A percentile compares a stretch with the other conserved stretches of the same genome.
These are phyloP conservation scores for Mycena chlorophos DNA, from an alignment of 768 basidiomycete species.

Conservation along the genomic window DNA sequence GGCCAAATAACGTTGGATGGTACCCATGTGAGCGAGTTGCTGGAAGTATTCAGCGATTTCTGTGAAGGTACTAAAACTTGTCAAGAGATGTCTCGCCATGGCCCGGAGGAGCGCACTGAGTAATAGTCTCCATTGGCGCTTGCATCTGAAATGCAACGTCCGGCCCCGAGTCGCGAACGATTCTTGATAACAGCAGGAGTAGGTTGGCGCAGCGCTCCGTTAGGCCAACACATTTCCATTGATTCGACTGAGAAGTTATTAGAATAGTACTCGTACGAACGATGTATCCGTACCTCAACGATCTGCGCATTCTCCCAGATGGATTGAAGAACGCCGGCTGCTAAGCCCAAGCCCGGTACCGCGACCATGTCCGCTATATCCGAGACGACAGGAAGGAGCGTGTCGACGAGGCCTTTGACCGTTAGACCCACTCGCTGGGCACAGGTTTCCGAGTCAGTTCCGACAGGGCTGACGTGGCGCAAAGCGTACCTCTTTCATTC, in stretches of 20 bases:
- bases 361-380: slow-evolving; percentile 2
- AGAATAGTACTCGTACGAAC: neutral
- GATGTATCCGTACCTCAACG: slow-evolving; percentile 5
- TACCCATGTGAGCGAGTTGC: neutral
- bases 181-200: slow-evolving; percentile 61
- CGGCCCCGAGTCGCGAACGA: slow-evolving; percentile 59
- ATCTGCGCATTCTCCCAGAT: slow-evolving; percentile 4
- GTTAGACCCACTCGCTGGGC: neutral
- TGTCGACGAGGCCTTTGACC: neutral
- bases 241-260: slow-evolving; percentile 52
- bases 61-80: neutral
- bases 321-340: slow-evolving; percentile 12
- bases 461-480: neutral
- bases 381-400: slow-evolving; percentile 3
- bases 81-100: slow-evolving; percentile 31
- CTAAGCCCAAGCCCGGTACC: slow-evolving; percentile 4
- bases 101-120: slow-evolving; percentile 41
- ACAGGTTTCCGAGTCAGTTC: neutral
- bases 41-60: neutral
- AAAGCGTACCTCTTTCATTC: neutral
- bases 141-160: slow-evolving; percentile 49
- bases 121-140: slow-evolving; percentile 50
- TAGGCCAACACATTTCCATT: slow-evolving; percentile 65
- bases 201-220: slow-evolving; percentile 73
- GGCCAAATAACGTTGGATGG: neutral